Conservation (phyloP, 1,139 yeast genomes). For the Candida pseudoviswanathii region DNA sequence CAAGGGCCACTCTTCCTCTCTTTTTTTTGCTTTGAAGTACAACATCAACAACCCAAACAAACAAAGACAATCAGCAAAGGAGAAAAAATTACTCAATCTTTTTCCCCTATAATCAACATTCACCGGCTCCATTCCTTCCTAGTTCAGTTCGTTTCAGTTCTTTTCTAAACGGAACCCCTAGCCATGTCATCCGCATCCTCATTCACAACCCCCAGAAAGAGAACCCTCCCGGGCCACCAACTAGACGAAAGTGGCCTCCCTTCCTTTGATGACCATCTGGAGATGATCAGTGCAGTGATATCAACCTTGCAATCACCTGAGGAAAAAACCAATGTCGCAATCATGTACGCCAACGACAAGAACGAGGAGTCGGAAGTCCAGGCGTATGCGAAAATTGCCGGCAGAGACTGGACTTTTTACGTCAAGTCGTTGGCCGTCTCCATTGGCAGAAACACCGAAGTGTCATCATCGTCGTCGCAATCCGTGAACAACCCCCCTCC, state of each 20-base stretch:
- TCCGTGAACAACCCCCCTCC: conserved; percentile 7
- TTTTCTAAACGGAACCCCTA: neutral
- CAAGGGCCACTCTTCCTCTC: neutral
- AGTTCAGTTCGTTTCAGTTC: neutral
- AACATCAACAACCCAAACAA: neutral
- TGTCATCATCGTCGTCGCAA: conserved; percentile 12
- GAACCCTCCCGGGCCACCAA: conserved; percentile 24
- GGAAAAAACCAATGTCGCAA: conserved; percentile 53
- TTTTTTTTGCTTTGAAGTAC: neutral
- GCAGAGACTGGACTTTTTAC: conserved; percentile 91
- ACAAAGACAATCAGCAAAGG: neutral
- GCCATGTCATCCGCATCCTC: conserved; percentile 10
- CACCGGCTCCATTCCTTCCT: no score
- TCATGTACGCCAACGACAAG: conserved; percentile 61
- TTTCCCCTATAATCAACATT: neutral
- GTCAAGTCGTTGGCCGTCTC: conserved; percentile 78
- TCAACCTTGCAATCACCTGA: conserved; percentile 50
- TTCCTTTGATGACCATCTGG: conserved; percentile 51
- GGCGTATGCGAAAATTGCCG: conserved; percentile 95
- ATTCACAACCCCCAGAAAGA: conserved; percentile 33
- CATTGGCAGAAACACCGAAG: conserved; percentile 86
- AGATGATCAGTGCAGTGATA: conserved; percentile 55
- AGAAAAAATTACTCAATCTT: neutral
- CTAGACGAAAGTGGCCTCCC: conserved; percentile 25
- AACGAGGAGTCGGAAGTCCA: conserved; percentile 84